A percentile compares a stretch with the other conserved stretches of the same genome.
Evolutionary conservation across 805 yeast species (phyloP).

Genomic region (Hanseniaspora vineae): DNA sequence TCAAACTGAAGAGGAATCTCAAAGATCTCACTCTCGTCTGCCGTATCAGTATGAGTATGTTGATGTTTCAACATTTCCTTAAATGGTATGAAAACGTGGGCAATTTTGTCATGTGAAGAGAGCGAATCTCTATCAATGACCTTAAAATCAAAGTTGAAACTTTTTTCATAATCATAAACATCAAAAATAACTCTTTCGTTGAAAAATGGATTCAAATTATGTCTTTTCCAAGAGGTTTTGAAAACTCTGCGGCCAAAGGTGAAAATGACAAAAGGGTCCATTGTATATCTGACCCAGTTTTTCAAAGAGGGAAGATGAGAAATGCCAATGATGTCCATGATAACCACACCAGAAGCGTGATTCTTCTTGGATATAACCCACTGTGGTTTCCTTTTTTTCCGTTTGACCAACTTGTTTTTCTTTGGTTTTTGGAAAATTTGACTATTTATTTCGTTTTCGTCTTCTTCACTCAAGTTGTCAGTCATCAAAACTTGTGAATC

Average conservation of each 20-base stretch:
- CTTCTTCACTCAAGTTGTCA: not conserved
- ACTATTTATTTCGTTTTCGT: constrained; percentile 1
- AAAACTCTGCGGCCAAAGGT: constrained; percentile 82
- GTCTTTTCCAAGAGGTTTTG: constrained; percentile 74
- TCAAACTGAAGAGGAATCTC: constrained; percentile 26
- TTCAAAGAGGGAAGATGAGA: constrained; percentile 67
- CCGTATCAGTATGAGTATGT: not conserved
- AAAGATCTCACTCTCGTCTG: constrained; percentile 8
- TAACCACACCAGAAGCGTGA: constrained; percentile 51
- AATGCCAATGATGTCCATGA: constrained; percentile 63
- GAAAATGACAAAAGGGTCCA: constrained; percentile 93
- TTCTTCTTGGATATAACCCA: constrained; percentile 18
- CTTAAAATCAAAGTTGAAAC: constrained; percentile 53
- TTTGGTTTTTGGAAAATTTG: not conserved
- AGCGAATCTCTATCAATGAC: constrained; percentile 77
- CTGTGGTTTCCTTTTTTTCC: constrained; percentile 6
- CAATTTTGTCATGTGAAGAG: constrained; percentile 75
- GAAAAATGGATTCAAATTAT: constrained; percentile 70
- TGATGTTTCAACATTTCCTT: constrained; percentile 25
- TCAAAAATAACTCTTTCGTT: constrained; percentile 75
- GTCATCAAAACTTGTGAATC: constrained; percentile 7
- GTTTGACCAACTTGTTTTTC: not conserved
- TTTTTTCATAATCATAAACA: constrained; percentile 49
- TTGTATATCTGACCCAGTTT: constrained; percentile 46
- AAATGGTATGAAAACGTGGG: constrained; percentile 46